Evolutionary conservation across 768 basidiomycete species (phyloP).

Genomic region (Tylopilus sp.): DNA sequence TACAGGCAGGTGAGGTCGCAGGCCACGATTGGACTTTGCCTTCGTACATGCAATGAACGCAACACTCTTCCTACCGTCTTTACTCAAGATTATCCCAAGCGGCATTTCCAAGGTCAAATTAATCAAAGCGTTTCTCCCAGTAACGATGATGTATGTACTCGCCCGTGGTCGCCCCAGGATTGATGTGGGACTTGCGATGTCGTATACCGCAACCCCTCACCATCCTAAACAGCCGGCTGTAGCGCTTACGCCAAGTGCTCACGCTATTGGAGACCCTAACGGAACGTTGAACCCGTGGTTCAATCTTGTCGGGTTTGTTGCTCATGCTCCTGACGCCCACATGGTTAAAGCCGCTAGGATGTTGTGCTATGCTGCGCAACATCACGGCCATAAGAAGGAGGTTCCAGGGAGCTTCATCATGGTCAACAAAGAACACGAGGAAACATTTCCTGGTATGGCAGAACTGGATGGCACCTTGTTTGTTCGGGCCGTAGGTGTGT

Average conservation of each 20-base stretch:
- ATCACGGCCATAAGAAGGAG: conserved; percentile 41
- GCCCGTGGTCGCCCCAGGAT: conserved; percentile 55
- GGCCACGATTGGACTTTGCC: conserved; percentile 54
- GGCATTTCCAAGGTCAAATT: conserved; percentile 41
- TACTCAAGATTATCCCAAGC: conserved; percentile 33
- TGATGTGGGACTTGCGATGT: conserved; percentile 44
- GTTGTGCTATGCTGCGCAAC: conserved; percentile 45
- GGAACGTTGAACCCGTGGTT: conserved; percentile 52
- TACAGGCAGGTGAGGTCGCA: conserved; percentile 43
- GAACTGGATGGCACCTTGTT: conserved; percentile 56
- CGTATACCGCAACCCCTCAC: conserved; percentile 40
- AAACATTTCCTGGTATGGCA: conserved; percentile 44
- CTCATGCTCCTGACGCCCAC: conserved; percentile 53
- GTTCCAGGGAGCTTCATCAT: conserved; percentile 41
- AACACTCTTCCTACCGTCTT: conserved; percentile 46
- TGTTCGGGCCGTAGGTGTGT: conserved; percentile 51
- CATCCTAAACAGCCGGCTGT: conserved; percentile 29
- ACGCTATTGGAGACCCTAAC: conserved; percentile 35
- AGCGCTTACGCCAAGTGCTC: conserved; percentile 4
- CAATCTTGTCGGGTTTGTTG: conserved; percentile 40
- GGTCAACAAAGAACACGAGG: conserved; percentile 29
- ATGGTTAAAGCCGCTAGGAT: conserved; percentile 48
- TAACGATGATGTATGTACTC: conserved; percentile 34
- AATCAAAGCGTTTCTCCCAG: conserved; percentile 41
- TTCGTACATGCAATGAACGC: conserved; percentile 57